Evolutionary conservation across 306 rosid genomes (phyloP).

Genomic region (Chamaecrista fasciculata): DNA sequence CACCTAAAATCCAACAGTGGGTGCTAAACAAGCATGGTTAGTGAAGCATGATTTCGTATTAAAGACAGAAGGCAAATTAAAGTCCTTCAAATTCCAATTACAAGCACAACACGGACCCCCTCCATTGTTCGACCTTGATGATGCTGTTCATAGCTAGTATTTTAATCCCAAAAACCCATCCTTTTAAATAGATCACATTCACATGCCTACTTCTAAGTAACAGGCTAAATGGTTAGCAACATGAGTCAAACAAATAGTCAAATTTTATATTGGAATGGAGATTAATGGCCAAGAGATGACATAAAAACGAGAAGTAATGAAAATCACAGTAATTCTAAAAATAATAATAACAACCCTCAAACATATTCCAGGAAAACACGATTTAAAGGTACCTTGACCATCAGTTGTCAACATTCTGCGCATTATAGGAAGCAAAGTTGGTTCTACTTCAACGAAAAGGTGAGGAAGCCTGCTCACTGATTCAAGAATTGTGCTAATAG

Average conservation of each 20-base stretch:
- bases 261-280: neutral
- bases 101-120: neutral
- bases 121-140: neutral
- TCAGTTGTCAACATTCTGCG: slow-evolving; percentile 89
- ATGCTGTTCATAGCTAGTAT: slow-evolving; percentile 5
- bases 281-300: neutral
- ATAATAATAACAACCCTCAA: neutral
- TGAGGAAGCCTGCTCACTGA: slow-evolving; percentile 98
- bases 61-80: neutral
- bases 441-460: slow-evolving; percentile 81
- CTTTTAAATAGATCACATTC: too few species aligned
- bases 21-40: slow-evolving; percentile 5
- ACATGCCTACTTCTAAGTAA: neutral
- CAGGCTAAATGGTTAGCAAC: neutral
- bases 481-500: slow-evolving; percentile 93
- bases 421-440: slow-evolving; percentile 94
- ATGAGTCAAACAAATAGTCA: neutral
- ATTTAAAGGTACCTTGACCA: slow-evolving; percentile 68
- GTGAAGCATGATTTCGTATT: slow-evolving; percentile 12
- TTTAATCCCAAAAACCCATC: neutral
- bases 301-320: neutral
- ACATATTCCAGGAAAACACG: neutral
- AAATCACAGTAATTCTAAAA: too few species aligned
- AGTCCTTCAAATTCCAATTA: neutral
- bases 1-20: slow-evolving; percentile 1